These are phyloP conservation scores for Globisporangium nagaii DNA, from an alignment of 352 stramenopile genomes.

Conservation along the genomic window DNA sequence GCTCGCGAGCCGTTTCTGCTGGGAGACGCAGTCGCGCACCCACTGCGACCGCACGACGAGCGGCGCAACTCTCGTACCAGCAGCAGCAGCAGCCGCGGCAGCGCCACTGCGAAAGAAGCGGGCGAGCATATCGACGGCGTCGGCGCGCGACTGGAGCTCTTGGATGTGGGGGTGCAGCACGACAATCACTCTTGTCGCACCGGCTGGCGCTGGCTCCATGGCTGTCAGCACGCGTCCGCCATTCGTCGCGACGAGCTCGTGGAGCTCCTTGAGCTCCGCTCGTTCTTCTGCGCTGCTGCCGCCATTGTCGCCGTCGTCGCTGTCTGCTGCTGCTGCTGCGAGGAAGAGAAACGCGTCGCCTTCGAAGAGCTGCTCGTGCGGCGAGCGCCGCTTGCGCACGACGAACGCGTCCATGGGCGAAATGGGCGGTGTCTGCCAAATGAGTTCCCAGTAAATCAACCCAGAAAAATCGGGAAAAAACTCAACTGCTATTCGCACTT, in stretches of 20 bases:
- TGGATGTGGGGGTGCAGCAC: constrained; percentile 12
- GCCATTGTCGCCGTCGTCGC: background rate
- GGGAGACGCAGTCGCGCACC: constrained; percentile 28
- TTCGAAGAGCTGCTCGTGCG: constrained; percentile 26
- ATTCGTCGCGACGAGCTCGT: constrained; percentile 17
- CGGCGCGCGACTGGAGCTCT: background rate
- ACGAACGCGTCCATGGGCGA: constrained; percentile 61
- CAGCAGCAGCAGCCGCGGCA: background rate
- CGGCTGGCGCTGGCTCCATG: background rate
- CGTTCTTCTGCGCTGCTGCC: background rate
- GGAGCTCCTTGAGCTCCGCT: constrained; percentile 9
- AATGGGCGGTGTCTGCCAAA: no score
- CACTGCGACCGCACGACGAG: constrained; percentile 31
- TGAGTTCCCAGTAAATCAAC: no score
- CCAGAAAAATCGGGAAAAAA: no score
- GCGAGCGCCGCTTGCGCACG: constrained; percentile 18
- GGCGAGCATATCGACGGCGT: constrained; percentile 15
- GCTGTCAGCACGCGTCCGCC: constrained; percentile 23
- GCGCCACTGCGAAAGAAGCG: background rate
- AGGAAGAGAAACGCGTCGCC: constrained; percentile 26
- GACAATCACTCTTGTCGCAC: constrained; percentile 11
- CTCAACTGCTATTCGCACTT: no score
- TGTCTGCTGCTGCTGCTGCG: background rate
- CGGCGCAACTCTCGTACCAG: constrained; percentile 4
- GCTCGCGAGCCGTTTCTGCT: constrained; percentile 28